phyloP scores from a whole-genome alignment of 140 eudicot genomes.

The Stevia rebaudiana region DNA sequence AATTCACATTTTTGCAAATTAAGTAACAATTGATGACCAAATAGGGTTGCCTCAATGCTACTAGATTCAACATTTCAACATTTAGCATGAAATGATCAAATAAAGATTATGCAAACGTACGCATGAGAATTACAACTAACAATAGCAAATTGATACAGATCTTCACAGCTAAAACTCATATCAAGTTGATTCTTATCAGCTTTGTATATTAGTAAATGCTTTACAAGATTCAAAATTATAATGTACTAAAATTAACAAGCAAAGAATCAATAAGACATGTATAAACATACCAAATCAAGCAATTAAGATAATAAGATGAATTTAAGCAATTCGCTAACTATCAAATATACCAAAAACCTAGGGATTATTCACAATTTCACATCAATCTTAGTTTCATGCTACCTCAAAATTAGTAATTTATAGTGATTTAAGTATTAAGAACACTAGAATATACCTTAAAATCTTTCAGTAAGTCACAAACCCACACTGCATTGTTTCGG shows the following conservation, averaged over 20 bases:
- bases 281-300: neutral
- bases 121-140: neutral
- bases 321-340: slow-evolving; percentile 6
- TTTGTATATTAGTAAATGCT: neutral
- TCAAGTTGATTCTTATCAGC: neutral
- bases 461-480: slow-evolving; percentile 30
- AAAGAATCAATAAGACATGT: neutral
- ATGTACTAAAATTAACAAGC: neutral
- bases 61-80: slow-evolving; percentile 6
- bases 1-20: neutral
- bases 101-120: neutral
- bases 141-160: neutral
- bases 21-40: neutral
- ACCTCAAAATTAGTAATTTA: neutral
- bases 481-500: slow-evolving; percentile 58
- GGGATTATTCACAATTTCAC: slow-evolving; percentile 10
- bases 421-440: neutral
- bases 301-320: neutral
- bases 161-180: neutral
- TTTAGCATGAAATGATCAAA: neutral
- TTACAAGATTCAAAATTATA: neutral
- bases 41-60: neutral
- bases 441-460: slow-evolving; percentile 11
- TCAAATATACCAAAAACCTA: slow-evolving; percentile 3
- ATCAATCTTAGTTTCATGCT: too few relatives aligned